These are phyloP conservation scores for Glycine latifolia DNA, from an alignment of 306 rosid genomes.

Conservation along the genomic window DNA sequence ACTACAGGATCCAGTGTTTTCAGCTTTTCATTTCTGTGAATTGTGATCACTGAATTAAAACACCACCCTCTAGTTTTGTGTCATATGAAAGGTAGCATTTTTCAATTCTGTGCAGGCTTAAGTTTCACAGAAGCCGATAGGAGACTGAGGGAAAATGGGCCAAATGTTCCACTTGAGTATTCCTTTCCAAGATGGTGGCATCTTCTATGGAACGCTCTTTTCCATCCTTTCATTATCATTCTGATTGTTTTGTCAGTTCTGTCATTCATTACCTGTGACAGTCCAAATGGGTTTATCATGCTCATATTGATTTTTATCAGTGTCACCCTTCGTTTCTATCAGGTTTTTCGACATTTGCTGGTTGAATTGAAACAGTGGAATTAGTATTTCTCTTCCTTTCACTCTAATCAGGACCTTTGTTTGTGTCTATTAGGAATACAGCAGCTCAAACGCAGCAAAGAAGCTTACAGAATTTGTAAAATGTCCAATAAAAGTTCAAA, in stretches of 20 bases:
- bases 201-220: constrained; percentile 77
- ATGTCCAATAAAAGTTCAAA: constrained; percentile 82
- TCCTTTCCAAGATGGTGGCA: constrained; percentile 80
- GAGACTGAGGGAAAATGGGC: constrained; percentile 75
- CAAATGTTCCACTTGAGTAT: constrained; percentile 72
- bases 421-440: constrained; percentile 61
- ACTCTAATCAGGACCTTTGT: constrained; percentile 4
- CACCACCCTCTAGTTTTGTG: not conserved
- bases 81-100: not conserved
- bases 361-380: not conserved
- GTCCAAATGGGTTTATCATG: constrained; percentile 81
- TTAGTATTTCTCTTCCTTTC: not conserved
- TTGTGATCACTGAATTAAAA: too few species aligned
- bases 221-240: constrained; percentile 84
- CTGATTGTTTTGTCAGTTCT: constrained; percentile 67
- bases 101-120: constrained; percentile 62
- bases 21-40: too few species aligned
- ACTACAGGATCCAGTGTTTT: too few species aligned
- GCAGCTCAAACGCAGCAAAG: constrained; percentile 89
- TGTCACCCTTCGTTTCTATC: constrained; percentile 79
- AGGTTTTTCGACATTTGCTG: constrained; percentile 54
- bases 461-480: constrained; percentile 74
- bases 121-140: constrained; percentile 84
- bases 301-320: constrained; percentile 73
- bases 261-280: constrained; percentile 71